Conservation (phyloP, 2,329 filamentous ascomycete species). For the Massarina eburnea region DNA sequence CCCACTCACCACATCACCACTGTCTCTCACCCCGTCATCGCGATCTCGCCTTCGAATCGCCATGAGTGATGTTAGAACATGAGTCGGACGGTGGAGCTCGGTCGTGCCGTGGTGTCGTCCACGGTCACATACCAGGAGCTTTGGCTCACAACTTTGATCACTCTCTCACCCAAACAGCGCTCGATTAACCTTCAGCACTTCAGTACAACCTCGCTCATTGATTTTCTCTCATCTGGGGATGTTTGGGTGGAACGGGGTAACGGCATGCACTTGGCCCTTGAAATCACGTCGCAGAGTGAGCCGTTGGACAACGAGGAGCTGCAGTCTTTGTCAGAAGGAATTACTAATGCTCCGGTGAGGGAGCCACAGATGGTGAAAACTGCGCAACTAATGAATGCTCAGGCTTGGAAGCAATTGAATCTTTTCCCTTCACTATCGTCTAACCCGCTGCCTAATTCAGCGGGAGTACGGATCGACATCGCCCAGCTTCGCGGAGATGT, state of each 20-base stretch:
- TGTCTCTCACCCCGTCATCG: not conserved
- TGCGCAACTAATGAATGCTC: not conserved
- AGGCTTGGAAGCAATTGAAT: slow-evolving; percentile 41
- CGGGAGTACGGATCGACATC: slow-evolving; percentile 24
- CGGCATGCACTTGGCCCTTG: slow-evolving; percentile 33
- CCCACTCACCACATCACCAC: slow-evolving; percentile 3
- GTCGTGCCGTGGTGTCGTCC: slow-evolving; percentile 35
- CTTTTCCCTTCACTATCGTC: slow-evolving; percentile 23
- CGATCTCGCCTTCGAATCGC: not conserved
- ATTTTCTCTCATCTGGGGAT: slow-evolving; percentile 23
- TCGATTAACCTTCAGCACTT: slow-evolving; percentile 26
- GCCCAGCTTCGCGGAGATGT: slow-evolving; percentile 12
- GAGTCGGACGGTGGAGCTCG: slow-evolving; percentile 34
- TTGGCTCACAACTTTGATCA: slow-evolving; percentile 41
- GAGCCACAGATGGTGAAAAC: not conserved
- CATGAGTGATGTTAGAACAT: slow-evolving; percentile 16
- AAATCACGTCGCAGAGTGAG: slow-evolving; percentile 26
- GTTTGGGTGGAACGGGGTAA: slow-evolving; percentile 39
- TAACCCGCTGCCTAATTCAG: slow-evolving; percentile 1
- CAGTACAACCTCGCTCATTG: slow-evolving; percentile 15
- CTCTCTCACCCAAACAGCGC: slow-evolving; percentile 31
- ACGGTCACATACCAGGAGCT: slow-evolving; percentile 31
- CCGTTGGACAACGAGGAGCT: slow-evolving; percentile 22
- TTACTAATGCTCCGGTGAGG: slow-evolving; percentile 35
- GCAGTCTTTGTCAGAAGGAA: slow-evolving; percentile 20